A percentile compares a stretch with the other conserved stretches of the same genome.
Conservation (phyloP, 495 filamentous ascomycete genomes). For the Penicillium fimorum region DNA sequence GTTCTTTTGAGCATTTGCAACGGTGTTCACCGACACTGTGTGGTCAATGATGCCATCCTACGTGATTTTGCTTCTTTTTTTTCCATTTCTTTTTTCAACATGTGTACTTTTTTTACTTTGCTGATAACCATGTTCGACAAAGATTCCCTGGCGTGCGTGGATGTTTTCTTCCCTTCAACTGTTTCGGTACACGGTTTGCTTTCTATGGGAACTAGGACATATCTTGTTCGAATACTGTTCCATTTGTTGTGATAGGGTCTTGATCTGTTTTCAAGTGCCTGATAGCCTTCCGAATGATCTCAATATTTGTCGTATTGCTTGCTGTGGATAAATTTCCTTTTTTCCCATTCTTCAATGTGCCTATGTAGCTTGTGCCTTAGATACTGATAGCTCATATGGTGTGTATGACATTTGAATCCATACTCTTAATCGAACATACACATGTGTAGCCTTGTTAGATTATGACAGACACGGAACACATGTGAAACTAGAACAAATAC, state of each 20-base stretch:
- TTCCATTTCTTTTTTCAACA: constrained; percentile 22
- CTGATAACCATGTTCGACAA: constrained; percentile 28
- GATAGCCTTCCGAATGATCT: not conserved
- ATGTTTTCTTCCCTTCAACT: constrained; percentile 18
- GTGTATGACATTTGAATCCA: constrained; percentile 16
- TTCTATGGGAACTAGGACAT: not conserved
- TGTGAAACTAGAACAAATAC: not conserved
- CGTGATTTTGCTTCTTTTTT: constrained; percentile 26
- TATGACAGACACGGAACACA: not conserved
- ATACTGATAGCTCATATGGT: constrained; percentile 2
- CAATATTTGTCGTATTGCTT: not conserved
- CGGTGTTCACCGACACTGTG: constrained; percentile 35
- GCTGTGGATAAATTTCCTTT: not conserved
- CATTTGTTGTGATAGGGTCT: not conserved
- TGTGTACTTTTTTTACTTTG: constrained; percentile 32
- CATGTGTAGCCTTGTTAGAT: not conserved
- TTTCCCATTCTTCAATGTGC: not conserved
- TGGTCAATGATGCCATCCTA: constrained; percentile 42
- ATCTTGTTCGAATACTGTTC: not conserved
- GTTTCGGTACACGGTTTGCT: constrained; percentile 12
- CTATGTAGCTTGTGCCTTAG: not conserved
- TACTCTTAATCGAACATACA: not conserved
- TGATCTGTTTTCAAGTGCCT: not conserved
- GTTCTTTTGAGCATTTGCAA: constrained; percentile 46
- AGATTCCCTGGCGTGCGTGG: constrained; percentile 31